Percentiles rank a stretch among this genome's conserved stretches.
Conservation (phyloP, 2,329 filamentous ascomycete species). For the Aspergillus ustus region DNA sequence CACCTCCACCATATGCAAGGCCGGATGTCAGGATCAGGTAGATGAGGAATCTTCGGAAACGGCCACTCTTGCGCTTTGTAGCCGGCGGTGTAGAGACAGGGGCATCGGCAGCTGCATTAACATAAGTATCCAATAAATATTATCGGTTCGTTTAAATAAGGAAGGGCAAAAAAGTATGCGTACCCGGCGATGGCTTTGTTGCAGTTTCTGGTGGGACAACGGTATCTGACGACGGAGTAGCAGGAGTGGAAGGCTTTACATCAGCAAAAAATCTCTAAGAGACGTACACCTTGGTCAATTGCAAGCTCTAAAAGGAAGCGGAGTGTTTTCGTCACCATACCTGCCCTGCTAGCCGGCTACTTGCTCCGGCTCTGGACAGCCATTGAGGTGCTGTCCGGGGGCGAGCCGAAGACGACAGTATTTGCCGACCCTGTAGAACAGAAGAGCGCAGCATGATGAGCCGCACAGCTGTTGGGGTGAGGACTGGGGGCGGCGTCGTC, state of each 20-base stretch:
- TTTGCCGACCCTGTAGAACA: conserved; percentile 52
- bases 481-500: conserved; percentile 30
- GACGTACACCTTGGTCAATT: conserved; percentile 24
- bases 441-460: conserved; percentile 62
- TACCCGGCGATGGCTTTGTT: conserved; percentile 49
- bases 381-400: conserved; percentile 48
- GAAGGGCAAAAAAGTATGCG: conserved; percentile 35
- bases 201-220: conserved; percentile 55
- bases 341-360: conserved; percentile 47
- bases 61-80: conserved; percentile 68
- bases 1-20: conserved; percentile 81
- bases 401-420: conserved; percentile 45
- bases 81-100: conserved; percentile 46
- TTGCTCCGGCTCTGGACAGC: conserved; percentile 43
- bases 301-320: conserved; percentile 32
- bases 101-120: conserved; percentile 41
- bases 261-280: conserved; percentile 57
- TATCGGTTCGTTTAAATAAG: conserved; percentile 16
- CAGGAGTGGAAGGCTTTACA: conserved; percentile 50
- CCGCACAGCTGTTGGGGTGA: conserved; percentile 45
- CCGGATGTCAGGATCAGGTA: conserved; percentile 76
- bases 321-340: conserved; percentile 35
- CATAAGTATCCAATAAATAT: conserved; percentile 35
- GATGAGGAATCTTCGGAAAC: conserved; percentile 76
- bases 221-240: conserved; percentile 50